Conservation (phyloP, 129 eudicot genomes). For the Apium graveolens region DNA sequence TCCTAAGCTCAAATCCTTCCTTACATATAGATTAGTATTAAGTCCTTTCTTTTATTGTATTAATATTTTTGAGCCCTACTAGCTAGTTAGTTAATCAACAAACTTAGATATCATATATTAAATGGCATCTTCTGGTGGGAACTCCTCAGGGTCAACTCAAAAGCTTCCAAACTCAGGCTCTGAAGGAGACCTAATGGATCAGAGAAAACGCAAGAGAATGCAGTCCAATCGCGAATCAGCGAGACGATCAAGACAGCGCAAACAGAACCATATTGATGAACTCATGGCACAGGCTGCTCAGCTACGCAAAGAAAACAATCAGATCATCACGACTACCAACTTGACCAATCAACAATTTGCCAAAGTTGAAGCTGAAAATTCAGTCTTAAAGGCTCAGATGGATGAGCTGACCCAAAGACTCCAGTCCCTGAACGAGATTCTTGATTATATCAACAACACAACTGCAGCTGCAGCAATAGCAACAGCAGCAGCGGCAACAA, state of each 20-base stretch:
- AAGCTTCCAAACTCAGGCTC: constrained; percentile 57
- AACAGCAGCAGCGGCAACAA: constrained; percentile 8
- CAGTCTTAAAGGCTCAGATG: constrained; percentile 78
- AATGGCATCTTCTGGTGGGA: constrained; percentile 75
- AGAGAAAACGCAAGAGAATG: constrained; percentile 85
- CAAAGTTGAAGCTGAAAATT: constrained; percentile 70
- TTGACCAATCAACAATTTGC: constrained; percentile 48
- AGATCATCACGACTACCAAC: constrained; percentile 38
- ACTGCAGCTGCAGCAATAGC: constrained; percentile 9
- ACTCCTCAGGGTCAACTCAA: constrained; percentile 36
- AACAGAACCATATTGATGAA: constrained; percentile 77
- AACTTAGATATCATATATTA: neutral
- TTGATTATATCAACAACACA: constrained; percentile 35
- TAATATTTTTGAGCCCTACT: too few relatives aligned
- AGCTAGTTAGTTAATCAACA: neutral
- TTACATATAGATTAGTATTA: neutral
- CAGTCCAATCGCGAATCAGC: constrained; percentile 95
- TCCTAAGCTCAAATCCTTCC: neutral
- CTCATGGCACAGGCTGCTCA: constrained; percentile 48
- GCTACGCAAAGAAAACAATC: constrained; percentile 55
- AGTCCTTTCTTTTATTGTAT: neutral
- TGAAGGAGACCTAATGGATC: constrained; percentile 47
- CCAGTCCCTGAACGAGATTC: constrained; percentile 60
- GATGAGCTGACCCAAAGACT: constrained; percentile 67
- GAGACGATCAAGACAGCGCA: constrained; percentile 71